These are phyloP conservation scores for Phoma herbarum DNA, from an alignment of 2,329 filamentous ascomycete species.

Conservation along the genomic window DNA sequence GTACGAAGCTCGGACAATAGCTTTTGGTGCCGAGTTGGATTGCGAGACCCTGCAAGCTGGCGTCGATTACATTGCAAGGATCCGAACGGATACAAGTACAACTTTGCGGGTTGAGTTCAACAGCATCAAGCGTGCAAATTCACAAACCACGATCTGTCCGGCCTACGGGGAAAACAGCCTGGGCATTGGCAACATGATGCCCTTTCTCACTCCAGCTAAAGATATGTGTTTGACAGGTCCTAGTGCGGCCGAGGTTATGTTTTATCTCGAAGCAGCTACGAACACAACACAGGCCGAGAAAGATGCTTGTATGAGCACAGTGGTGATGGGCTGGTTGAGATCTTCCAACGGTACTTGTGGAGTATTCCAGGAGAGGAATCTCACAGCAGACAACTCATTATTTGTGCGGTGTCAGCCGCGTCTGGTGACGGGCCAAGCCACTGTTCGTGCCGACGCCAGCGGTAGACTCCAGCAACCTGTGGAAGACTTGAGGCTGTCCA, in stretches of 20 bases:
- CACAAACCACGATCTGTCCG: too few species aligned
- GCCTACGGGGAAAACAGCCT: too few species aligned
- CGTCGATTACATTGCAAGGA: too few species aligned
- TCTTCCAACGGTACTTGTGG: slow-evolving; percentile 25
- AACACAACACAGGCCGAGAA: slow-evolving; percentile 33
- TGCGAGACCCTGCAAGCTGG: slow-evolving; percentile 42
- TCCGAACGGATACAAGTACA: too few species aligned
- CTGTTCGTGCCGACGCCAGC: slow-evolving; percentile 44
- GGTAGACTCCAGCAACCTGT: slow-evolving; percentile 47
- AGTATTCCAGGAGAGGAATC: not conserved
- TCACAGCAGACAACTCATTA: slow-evolving; percentile 25
- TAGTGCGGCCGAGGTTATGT: slow-evolving; percentile 30
- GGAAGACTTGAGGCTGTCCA: too few species aligned
- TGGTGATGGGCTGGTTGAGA: slow-evolving; percentile 43
- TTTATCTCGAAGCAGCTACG: too few species aligned
- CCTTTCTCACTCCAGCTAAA: too few species aligned
- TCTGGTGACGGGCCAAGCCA: slow-evolving; percentile 45
- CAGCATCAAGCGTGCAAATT: too few species aligned
- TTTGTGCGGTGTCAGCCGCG: slow-evolving; percentile 51
- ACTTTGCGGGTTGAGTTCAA: too few species aligned
- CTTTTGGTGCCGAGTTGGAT: slow-evolving; percentile 47
- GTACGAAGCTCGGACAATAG: slow-evolving; percentile 42
- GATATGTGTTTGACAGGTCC: too few species aligned
- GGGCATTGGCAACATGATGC: too few species aligned
- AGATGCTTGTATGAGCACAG: slow-evolving; percentile 32